These are phyloP conservation scores for Micractinium conductrix DNA, from an alignment of 139 green algal genomes.

Conservation along the genomic window DNA sequence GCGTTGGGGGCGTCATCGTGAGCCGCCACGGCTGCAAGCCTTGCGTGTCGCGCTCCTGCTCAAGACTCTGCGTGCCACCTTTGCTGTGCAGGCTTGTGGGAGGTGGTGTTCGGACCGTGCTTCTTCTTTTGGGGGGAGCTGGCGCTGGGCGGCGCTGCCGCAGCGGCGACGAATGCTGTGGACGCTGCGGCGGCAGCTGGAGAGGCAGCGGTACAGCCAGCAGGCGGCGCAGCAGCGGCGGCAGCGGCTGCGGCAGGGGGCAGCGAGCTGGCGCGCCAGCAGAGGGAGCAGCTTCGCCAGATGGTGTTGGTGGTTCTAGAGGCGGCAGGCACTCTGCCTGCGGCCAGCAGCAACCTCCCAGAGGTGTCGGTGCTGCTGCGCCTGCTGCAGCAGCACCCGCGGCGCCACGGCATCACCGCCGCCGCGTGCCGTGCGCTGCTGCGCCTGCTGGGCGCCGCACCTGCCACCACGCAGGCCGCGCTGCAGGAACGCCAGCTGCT, in stretches of 20 bases:
- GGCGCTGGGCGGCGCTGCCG: background rate
- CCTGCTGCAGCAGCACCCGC: conserved; percentile 14
- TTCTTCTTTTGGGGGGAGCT: conserved; percentile 47
- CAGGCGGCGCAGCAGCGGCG: background rate
- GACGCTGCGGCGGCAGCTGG: background rate
- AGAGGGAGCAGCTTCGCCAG: background rate
- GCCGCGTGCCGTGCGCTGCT: conserved; percentile 12
- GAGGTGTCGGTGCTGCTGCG: conserved; percentile 4
- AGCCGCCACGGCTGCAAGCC: no score
- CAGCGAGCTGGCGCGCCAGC: no score
- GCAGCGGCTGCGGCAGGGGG: no score
- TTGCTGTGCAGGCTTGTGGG: conserved; percentile 41
- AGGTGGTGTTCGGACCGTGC: conserved; percentile 23
- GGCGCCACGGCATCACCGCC: background rate
- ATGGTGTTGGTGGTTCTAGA: background rate
- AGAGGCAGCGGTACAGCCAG: background rate
- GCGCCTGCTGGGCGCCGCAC: conserved; percentile 15
- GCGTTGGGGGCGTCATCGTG: no score
- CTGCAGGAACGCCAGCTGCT: conserved; percentile 25
- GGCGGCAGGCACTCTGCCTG: conserved; percentile 13
- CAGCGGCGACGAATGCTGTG: no score
- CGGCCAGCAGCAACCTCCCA: background rate
- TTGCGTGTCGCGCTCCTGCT: background rate
- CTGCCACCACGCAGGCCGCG: conserved; percentile 23
- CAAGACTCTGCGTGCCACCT: background rate